These are phyloP conservation scores for Ampelocalamus luodianensis DNA, from an alignment of 176 grass and related monocot species.

Conservation along the genomic window DNA sequence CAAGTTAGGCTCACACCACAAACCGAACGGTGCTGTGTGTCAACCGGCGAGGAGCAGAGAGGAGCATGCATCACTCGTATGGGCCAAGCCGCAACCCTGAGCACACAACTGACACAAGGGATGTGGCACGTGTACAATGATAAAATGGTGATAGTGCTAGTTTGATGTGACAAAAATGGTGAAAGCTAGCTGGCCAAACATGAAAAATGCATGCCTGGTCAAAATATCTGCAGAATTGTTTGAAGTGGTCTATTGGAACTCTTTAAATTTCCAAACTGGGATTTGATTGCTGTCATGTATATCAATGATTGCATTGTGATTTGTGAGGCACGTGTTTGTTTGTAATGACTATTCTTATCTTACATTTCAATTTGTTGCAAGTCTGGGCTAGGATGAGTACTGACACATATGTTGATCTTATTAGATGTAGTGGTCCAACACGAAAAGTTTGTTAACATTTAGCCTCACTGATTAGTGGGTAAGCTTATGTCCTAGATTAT, in stretches of 20 bases:
- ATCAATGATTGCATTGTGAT: background rate
- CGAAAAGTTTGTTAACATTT: background rate
- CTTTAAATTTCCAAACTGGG: background rate
- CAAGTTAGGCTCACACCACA: background rate
- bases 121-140: background rate
- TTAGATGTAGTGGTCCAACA: background rate
- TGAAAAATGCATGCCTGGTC: background rate
- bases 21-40: background rate
- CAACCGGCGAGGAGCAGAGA: background rate
- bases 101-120: background rate
- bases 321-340: constrained; percentile 5
- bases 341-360: background rate
- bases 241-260: background rate
- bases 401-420: background rate
- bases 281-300: background rate
- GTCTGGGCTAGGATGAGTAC: background rate
- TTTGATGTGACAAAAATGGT: background rate
- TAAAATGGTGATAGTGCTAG: background rate
- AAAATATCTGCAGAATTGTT: background rate
- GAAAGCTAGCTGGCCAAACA: background rate
- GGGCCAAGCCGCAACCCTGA: background rate
- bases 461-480: background rate
- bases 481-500: constrained; percentile 38
- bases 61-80: background rate
- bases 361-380: background rate